These are phyloP conservation scores for Discostella stelligera DNA, from an alignment of 352 stramenopile genomes.

Conservation along the genomic window DNA sequence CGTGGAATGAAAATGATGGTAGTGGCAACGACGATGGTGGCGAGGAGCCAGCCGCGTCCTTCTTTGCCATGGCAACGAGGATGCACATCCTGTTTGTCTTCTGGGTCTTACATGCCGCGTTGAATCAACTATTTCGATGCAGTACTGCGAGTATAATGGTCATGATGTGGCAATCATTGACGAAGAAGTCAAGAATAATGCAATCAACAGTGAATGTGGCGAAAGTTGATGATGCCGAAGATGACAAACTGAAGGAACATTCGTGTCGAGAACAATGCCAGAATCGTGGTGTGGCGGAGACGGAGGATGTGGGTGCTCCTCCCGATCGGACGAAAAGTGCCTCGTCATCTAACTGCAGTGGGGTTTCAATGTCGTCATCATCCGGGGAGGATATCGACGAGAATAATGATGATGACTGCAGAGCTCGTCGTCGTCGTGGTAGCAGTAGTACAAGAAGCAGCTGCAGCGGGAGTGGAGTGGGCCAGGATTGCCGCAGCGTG, in stretches of 20 bases:
- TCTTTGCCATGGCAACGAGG: background rate
- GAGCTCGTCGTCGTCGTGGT: background rate
- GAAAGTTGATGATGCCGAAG: background rate
- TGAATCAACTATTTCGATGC: slow-evolving; percentile 60
- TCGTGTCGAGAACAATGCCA: background rate
- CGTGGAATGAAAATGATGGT: background rate
- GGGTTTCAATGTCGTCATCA: background rate
- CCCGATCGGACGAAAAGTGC: background rate
- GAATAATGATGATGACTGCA: background rate
- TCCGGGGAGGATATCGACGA: background rate
- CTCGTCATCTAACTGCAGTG: background rate
- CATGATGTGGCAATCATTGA: slow-evolving; percentile 39
- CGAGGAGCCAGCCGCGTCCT: background rate
- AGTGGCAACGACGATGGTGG: too few relatives aligned
- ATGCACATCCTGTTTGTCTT: slow-evolving; percentile 45
- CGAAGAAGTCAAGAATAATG: background rate
- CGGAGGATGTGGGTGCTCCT: background rate
- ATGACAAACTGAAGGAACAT: background rate
- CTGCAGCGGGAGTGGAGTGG: background rate
- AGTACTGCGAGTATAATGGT: slow-evolving; percentile 61
- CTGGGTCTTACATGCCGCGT: slow-evolving; percentile 52
- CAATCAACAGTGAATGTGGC: background rate
- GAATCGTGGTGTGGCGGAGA: background rate
- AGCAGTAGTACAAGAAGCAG: background rate
- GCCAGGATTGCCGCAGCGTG: background rate